These are phyloP conservation scores for Penicillium digitatum DNA, from an alignment of 2,329 filamentous ascomycete species.

Conservation along the genomic window DNA sequence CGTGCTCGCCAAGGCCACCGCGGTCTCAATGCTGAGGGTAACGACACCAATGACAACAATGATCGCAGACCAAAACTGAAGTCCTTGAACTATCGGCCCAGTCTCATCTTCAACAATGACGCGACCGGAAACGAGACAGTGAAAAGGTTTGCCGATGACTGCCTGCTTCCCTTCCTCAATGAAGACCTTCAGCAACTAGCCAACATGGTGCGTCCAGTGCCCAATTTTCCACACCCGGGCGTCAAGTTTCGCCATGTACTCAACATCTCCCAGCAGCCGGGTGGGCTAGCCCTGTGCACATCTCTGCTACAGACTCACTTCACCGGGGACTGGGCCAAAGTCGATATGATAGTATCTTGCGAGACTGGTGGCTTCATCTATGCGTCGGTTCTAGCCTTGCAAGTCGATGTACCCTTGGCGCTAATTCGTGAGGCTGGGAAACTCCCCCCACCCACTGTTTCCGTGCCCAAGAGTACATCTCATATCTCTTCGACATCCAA, in stretches of 20 bases:
- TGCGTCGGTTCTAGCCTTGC: constrained; percentile 50
- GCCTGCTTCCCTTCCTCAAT: constrained; percentile 48
- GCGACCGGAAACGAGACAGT: constrained; percentile 38
- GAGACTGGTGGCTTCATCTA: constrained; percentile 57
- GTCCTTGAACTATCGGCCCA: constrained; percentile 38
- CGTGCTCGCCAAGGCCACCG: constrained; percentile 8
- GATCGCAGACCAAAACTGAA: not conserved
- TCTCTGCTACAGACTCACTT: constrained; percentile 50
- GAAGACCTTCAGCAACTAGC: constrained; percentile 47
- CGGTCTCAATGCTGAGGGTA: not conserved
- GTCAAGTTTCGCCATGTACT: constrained; percentile 59
- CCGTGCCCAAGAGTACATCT: constrained; percentile 47
- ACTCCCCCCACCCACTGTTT: constrained; percentile 55
- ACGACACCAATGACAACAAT: not conserved
- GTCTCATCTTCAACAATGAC: constrained; percentile 53
- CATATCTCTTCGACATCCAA: constrained; percentile 50
- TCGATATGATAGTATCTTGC: constrained; percentile 50
- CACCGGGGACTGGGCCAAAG: constrained; percentile 45
- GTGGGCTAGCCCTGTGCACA: constrained; percentile 51
- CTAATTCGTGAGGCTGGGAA: constrained; percentile 57
- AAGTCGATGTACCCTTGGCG: constrained; percentile 43
- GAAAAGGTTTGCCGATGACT: constrained; percentile 41
- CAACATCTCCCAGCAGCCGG: constrained; percentile 50
- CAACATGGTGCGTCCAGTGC: constrained; percentile 49
- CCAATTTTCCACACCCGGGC: constrained; percentile 50